A percentile compares a stretch with the other conserved stretches of the same genome.
Evolutionary conservation across 306 rosid species (phyloP).

Genomic region (Cucumis sativus): DNA sequence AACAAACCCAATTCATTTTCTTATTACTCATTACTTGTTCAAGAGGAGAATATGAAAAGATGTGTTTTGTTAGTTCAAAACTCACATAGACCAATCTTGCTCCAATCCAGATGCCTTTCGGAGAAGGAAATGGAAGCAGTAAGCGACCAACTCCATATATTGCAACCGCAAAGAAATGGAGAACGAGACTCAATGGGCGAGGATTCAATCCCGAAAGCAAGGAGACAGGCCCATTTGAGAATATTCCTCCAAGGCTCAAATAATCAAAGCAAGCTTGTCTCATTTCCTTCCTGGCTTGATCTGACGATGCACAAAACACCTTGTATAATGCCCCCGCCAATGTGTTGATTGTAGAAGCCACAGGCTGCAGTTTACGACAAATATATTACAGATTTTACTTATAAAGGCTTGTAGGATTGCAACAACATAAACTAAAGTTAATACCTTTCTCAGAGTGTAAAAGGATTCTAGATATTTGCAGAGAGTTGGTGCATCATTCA

Average conservation of each 20-base stretch:
- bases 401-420: background rate
- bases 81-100: constrained; percentile 49
- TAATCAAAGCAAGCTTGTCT: constrained; percentile 97
- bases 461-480: constrained; percentile 86
- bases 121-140: constrained; percentile 55
- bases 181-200: constrained; percentile 38
- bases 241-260: constrained; percentile 79
- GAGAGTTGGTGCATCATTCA: constrained; percentile 61
- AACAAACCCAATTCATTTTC: background rate
- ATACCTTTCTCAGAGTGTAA: constrained; percentile 77
- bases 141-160: constrained; percentile 53
- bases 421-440: background rate
- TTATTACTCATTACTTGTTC: background rate
- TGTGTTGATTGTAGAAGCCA: constrained; percentile 87
- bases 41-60: background rate
- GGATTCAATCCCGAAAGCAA: constrained; percentile 79
- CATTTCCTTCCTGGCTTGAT: constrained; percentile 92
- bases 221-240: constrained; percentile 71
- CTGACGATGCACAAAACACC: constrained; percentile 88
- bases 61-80: background rate
- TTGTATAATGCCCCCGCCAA: constrained; percentile 90
- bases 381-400: background rate
- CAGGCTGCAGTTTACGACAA: constrained; percentile 45
- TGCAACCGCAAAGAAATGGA: constrained; percentile 59
- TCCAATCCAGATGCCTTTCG: constrained; percentile 37